Conservation (phyloP, 2,329 filamentous ascomycete species). For the Epichloe coenophiala region DNA sequence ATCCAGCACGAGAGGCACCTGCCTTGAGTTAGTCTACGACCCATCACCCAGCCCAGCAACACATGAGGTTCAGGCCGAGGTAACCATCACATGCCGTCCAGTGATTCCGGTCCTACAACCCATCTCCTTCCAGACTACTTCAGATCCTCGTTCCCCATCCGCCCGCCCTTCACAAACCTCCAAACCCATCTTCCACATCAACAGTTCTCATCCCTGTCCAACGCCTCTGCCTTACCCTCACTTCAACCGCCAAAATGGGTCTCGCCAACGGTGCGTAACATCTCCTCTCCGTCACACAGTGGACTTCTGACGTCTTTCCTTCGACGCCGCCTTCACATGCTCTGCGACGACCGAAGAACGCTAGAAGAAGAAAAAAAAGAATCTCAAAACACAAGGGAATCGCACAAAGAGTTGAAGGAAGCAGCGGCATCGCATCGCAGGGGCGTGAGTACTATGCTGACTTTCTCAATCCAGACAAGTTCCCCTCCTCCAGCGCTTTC, state of each 20-base stretch:
- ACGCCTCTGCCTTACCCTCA: not conserved
- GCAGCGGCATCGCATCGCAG: not conserved
- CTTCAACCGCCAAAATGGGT: slow-evolving; percentile 40
- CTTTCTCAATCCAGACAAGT: slow-evolving; percentile 44
- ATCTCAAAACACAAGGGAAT: not conserved
- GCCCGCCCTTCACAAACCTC: not conserved
- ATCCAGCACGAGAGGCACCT: too few relatives aligned
- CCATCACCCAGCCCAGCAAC: not conserved
- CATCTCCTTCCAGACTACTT: too few relatives aligned
- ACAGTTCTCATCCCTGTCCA: not conserved
- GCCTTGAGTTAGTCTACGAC: too few relatives aligned
- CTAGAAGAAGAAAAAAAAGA: not conserved
- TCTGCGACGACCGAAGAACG: not conserved
- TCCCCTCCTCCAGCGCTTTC: slow-evolving; percentile 84
- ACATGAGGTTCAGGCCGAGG: slow-evolving; percentile 4
- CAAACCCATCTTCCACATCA: not conserved
- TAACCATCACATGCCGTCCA: slow-evolving; percentile 2
- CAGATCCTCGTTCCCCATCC: too few relatives aligned
- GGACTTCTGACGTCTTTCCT: not conserved
- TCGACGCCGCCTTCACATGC: not conserved
- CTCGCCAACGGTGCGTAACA: slow-evolving; percentile 49
- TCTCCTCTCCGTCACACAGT: not conserved
- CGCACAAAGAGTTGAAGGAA: not conserved
- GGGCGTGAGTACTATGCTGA: not conserved
- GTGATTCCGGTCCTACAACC: not conserved